Conservation (phyloP, 164 flowering plant species). For the Nymphaea colorata region DNA sequence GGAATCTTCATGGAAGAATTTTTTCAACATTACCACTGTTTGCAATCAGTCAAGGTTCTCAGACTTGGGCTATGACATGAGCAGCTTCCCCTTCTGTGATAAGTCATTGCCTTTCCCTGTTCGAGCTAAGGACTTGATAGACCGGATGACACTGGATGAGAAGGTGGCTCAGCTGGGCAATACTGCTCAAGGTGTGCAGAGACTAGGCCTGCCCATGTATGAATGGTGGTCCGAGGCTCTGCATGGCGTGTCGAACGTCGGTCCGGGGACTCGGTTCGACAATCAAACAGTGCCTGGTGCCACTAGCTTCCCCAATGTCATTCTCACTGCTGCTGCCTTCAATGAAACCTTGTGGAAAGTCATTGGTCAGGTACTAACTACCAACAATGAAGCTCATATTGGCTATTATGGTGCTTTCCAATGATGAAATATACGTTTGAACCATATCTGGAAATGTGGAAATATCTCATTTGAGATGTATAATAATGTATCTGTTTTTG, state of each 20-base stretch:
- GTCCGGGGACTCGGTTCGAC: conserved; percentile 5
- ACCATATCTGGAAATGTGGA: neutral
- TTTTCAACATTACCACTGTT: neutral
- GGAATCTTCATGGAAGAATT: neutral
- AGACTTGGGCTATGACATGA: conserved; percentile 2
- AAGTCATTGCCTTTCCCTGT: conserved; percentile 1
- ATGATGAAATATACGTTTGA: neutral
- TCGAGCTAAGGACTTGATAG: conserved; percentile 8
- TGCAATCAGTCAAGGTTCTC: neutral
- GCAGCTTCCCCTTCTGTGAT: conserved; percentile 1
- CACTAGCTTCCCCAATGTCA: conserved; percentile 5
- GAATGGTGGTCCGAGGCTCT: conserved; percentile 7
- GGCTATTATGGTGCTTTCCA: neutral
- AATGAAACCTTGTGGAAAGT: conserved; percentile 6
- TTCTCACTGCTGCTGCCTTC: conserved; percentile 4
- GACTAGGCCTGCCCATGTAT: conserved; percentile 8
- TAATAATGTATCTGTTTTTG: neutral
- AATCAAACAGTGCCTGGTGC: conserved; percentile 1
- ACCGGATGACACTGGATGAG: conserved; percentile 7
- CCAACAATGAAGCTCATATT: neutral
- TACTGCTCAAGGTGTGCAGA: conserved; percentile 4
- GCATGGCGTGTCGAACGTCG: conserved; percentile 7
- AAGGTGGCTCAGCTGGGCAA: conserved; percentile 11
- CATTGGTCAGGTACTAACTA: conserved; percentile 1
- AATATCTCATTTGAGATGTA: neutral